Evolutionary conservation across 306 rosid genomes (phyloP).

Genomic region (Gynostemma pentaphyllum): DNA sequence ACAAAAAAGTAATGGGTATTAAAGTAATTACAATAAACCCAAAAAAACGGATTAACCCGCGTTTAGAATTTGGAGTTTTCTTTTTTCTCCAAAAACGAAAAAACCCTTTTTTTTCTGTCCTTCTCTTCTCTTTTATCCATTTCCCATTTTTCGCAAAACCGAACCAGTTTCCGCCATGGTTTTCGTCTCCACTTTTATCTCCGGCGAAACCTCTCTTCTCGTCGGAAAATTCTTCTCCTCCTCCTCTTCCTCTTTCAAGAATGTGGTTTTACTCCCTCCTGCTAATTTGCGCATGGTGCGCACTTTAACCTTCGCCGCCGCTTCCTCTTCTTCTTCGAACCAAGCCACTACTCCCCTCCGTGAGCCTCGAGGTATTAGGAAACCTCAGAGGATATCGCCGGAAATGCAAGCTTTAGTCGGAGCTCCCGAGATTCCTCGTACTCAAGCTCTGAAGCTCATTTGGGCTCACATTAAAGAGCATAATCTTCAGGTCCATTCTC

Average conservation of each 20-base stretch:
- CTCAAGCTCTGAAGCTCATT: conserved; percentile 79
- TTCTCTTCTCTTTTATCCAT: conserved; percentile 1
- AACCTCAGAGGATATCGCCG: conserved; percentile 57
- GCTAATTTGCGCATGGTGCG: conserved; percentile 28
- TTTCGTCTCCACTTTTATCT: conserved; percentile 36
- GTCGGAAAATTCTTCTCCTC: not conserved
- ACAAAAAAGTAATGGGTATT: not conserved
- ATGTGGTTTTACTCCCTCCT: conserved; percentile 4
- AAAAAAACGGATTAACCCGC: conserved; percentile 14
- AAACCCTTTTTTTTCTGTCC: no score
- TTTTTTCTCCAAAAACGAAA: not conserved
- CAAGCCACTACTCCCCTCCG: conserved; percentile 32
- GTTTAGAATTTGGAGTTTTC: not conserved
- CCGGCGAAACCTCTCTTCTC: conserved; percentile 27
- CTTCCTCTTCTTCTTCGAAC: no score
- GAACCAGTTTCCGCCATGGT: conserved; percentile 19
- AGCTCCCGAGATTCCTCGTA: conserved; percentile 70
- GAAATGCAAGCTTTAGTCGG: conserved; percentile 89
- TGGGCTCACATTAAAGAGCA: conserved; percentile 93
- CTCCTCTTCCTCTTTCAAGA: conserved; percentile 9
- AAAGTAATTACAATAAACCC: not conserved
- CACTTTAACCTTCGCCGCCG: conserved; percentile 30
- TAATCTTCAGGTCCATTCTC: conserved; percentile 70
- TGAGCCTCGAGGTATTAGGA: conserved; percentile 71
- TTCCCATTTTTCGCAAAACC: not conserved